A percentile compares a stretch with the other conserved stretches of the same genome.
phyloP scores from a whole-genome alignment of 805 yeast genomes.

The Priceomyces carsonii region DNA sequence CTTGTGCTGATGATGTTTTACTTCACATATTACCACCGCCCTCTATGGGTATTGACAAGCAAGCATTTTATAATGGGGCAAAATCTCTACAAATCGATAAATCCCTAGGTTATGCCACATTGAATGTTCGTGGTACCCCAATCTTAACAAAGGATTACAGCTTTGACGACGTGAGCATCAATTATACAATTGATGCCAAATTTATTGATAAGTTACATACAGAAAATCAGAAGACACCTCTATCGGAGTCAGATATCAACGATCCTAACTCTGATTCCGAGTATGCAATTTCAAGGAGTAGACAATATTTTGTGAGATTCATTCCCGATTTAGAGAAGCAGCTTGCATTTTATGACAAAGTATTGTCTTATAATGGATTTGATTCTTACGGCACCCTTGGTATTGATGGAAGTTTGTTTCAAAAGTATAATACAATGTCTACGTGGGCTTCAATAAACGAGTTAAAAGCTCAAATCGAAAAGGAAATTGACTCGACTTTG shows the following conservation, averaged over 20 bases:
- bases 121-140: constrained; percentile 53
- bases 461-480: constrained; percentile 30
- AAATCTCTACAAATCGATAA: constrained; percentile 35
- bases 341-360: constrained; percentile 24
- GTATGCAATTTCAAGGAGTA: constrained; percentile 36
- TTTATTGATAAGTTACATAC: constrained; percentile 47
- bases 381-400: constrained; percentile 33
- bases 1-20: constrained; percentile 46
- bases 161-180: constrained; percentile 45
- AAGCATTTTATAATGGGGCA: constrained; percentile 36
- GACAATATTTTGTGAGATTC: constrained; percentile 39
- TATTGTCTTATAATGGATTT: constrained; percentile 21
- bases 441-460: constrained; percentile 37
- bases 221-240: constrained; percentile 26
- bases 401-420: constrained; percentile 34
- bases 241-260: constrained; percentile 38
- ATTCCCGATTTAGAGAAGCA: constrained; percentile 38
- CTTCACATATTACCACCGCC: constrained; percentile 47
- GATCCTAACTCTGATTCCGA: constrained; percentile 31
- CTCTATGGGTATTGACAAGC: constrained; percentile 39
- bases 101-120: constrained; percentile 56
- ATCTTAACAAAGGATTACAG: constrained; percentile 49
- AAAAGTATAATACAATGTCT: constrained; percentile 19
- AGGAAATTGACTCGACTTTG: constrained; percentile 36
- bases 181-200: constrained; percentile 56